phyloP scores from a whole-genome alignment of 2,329 filamentous ascomycete species.

The Penicillium sp. region DNA sequence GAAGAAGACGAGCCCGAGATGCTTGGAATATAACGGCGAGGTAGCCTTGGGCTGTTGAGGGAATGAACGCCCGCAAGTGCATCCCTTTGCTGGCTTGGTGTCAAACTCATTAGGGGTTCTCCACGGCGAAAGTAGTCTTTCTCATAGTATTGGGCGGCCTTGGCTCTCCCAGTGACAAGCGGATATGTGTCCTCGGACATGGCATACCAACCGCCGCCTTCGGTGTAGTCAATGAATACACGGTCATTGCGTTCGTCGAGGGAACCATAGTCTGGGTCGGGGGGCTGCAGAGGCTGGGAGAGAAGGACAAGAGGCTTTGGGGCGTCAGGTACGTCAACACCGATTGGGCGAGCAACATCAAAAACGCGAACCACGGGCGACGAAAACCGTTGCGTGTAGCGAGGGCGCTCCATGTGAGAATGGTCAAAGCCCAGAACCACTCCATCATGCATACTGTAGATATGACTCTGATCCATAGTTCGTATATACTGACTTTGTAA shows the following conservation, averaged over 20 bases:
- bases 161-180: slow-evolving; percentile 74
- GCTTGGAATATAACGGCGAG: slow-evolving; percentile 48
- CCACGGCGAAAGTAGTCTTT: slow-evolving; percentile 52
- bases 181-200: slow-evolving; percentile 87
- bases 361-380: slow-evolving; percentile 87
- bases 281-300: slow-evolving; percentile 77
- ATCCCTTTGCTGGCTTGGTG: slow-evolving; percentile 57
- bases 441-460: slow-evolving; percentile 86
- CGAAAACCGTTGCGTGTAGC: slow-evolving; percentile 72
- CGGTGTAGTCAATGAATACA: slow-evolving; percentile 86
- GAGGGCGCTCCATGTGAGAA: slow-evolving; percentile 57
- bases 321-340: slow-evolving; percentile 65
- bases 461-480: slow-evolving; percentile 85
- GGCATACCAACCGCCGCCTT: slow-evolving; percentile 89
- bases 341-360: slow-evolving; percentile 78
- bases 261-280: slow-evolving; percentile 47
- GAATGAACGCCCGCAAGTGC: slow-evolving; percentile 75
- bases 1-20: slow-evolving; percentile 47
- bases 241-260: slow-evolving; percentile 62
- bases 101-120: slow-evolving; percentile 45
- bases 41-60: slow-evolving; percentile 55
- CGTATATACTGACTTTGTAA: slow-evolving; percentile 79
- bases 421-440: slow-evolving; percentile 80
- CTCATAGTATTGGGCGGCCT: slow-evolving; percentile 61
- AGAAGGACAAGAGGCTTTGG: slow-evolving; percentile 77